A percentile compares a stretch with the other conserved stretches of the same genome.
Conservation (phyloP, 164 flowering plant genomes). For the Saururus chinensis region DNA sequence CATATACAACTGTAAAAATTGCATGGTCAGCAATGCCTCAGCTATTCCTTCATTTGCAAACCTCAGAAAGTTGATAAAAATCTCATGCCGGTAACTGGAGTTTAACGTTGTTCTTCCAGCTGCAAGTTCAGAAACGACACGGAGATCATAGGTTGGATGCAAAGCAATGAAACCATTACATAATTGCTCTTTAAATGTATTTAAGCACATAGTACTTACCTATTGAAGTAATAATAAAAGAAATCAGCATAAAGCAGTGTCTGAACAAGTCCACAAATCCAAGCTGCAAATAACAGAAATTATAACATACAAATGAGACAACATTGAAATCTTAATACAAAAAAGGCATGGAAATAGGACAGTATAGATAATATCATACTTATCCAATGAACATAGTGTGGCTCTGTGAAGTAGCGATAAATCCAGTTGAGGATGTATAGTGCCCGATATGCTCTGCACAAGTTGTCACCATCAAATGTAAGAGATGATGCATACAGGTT, state of each 20-base stretch:
- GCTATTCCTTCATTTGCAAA: slow-evolving; percentile 1
- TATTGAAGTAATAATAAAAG: slow-evolving; percentile 86
- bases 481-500: not conserved
- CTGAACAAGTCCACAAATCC: slow-evolving; percentile 85
- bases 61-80: not conserved
- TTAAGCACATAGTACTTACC: slow-evolving; percentile 39
- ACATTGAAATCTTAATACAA: not conserved
- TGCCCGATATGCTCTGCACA: slow-evolving; percentile 70
- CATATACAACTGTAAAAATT: slow-evolving; percentile 2
- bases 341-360: not conserved
- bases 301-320: not conserved
- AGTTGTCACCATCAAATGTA: not conserved
- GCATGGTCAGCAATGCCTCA: not conserved
- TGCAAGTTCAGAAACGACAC: slow-evolving; percentile 17
- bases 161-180: not conserved
- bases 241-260: slow-evolving; percentile 89
- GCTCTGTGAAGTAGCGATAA: slow-evolving; percentile 85
- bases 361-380: slow-evolving; percentile 29
- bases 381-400: slow-evolving; percentile 84
- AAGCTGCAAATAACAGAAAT: slow-evolving; percentile 46
- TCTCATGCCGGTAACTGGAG: slow-evolving; percentile 69
- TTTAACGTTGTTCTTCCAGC: slow-evolving; percentile 78
- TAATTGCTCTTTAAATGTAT: too few relatives aligned
- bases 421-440: slow-evolving; percentile 87
- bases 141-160: not conserved